phyloP scores from a whole-genome alignment of 352 stramenopile species.

The Phytophthora fragariaefolia region DNA sequence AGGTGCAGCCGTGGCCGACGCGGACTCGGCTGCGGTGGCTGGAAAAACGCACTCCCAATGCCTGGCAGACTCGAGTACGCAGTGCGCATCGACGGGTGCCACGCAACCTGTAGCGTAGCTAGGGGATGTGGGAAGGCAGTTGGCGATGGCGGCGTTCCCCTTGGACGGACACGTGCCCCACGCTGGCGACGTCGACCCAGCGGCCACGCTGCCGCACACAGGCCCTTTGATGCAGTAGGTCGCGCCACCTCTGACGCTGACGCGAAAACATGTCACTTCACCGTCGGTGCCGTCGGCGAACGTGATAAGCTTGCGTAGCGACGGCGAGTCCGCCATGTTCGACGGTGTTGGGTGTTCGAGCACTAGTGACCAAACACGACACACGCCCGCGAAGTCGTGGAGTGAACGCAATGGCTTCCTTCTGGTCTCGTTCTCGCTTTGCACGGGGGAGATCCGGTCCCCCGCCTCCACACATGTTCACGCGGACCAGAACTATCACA shows the following conservation, averaged over 20 bases:
- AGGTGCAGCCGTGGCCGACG: not conserved
- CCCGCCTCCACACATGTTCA: conserved; percentile 11
- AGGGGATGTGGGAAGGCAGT: conserved; percentile 32
- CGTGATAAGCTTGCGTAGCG: conserved; percentile 16
- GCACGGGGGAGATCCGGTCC: not conserved
- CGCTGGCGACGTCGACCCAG: conserved; percentile 7
- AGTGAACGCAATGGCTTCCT: conserved; percentile 4
- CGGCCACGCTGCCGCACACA: conserved; percentile 37
- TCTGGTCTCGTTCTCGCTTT: not conserved
- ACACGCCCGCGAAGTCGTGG: conserved; percentile 13
- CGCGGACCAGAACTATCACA: conserved; percentile 24
- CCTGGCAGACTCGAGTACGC: conserved; percentile 28
- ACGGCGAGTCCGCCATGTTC: conserved; percentile 7
- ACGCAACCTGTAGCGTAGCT: conserved; percentile 47
- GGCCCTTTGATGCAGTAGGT: conserved; percentile 56
- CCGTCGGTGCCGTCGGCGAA: conserved; percentile 7
- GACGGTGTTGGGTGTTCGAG: too few relatives aligned
- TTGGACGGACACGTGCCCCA: conserved; percentile 41
- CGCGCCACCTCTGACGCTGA: conserved; percentile 48
- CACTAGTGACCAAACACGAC: too few relatives aligned
- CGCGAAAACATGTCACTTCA: conserved; percentile 28
- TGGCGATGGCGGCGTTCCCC: conserved; percentile 39
- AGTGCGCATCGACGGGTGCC: conserved; percentile 49
- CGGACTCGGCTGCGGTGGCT: not conserved
- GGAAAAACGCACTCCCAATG: conserved; percentile 50